These are phyloP conservation scores for Fusarium nurragi DNA, from an alignment of 2,329 filamentous ascomycete genomes.

Conservation along the genomic window DNA sequence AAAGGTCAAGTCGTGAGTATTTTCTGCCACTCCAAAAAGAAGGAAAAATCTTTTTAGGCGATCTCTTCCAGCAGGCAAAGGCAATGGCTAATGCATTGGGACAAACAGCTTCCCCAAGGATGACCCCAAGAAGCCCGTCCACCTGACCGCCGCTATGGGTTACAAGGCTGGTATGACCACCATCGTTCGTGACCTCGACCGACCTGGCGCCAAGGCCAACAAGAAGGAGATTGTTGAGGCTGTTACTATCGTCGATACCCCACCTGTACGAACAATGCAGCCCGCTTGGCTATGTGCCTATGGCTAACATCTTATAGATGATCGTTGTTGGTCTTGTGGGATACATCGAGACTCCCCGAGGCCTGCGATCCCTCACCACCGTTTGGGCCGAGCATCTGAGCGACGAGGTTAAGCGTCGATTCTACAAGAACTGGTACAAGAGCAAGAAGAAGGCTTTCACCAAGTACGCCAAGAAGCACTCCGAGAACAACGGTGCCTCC, in stretches of 20 bases:
- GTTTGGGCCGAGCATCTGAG: constrained; percentile 99
- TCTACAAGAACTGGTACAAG: constrained; percentile 99
- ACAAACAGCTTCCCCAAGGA: constrained; percentile 94
- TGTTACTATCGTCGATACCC: constrained; percentile 88
- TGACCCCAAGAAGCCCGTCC: constrained; percentile 99
- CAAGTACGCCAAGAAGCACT: constrained; percentile 99
- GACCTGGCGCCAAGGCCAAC: constrained; percentile 98
- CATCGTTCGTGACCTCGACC: constrained; percentile 98
- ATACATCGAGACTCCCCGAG: constrained; percentile 99
- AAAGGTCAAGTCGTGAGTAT: constrained; percentile 95
- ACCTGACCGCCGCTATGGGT: constrained; percentile 97
- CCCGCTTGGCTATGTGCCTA: constrained; percentile 80
- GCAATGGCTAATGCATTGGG: constrained; percentile 44
- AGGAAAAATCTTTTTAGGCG: background rate
- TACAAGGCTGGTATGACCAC: constrained; percentile 99
- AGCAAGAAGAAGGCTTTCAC: constrained; percentile 99
- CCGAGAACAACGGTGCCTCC: constrained; percentile 87
- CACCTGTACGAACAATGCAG: constrained; percentile 92
- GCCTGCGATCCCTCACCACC: constrained; percentile 98
- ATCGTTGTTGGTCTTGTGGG: constrained; percentile 99
- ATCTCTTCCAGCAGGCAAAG: background rate
- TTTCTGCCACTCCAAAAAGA: background rate
- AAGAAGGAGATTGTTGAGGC: constrained; percentile 98
- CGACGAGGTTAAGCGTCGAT: constrained; percentile 98
- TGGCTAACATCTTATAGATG: constrained; percentile 85